Percentiles rank a stretch among this genome's conserved stretches.
These are phyloP conservation scores for Daldinia eschscholtzii DNA, from an alignment of 2,329 filamentous ascomycete species.

Conservation along the genomic window DNA sequence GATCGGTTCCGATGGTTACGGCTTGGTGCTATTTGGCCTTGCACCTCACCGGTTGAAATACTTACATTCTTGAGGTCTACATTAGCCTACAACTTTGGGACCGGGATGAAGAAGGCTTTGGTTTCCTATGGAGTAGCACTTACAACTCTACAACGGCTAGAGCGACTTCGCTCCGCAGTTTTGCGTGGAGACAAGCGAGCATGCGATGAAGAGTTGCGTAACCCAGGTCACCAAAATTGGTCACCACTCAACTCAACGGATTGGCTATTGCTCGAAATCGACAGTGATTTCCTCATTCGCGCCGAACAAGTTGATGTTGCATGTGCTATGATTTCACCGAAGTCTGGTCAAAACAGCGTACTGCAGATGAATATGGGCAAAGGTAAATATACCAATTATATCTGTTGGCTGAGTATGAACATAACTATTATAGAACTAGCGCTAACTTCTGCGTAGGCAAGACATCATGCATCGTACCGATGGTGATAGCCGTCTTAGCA, in stretches of 20 bases:
- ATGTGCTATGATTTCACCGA: conserved; percentile 67
- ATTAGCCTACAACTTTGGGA: conserved; percentile 47
- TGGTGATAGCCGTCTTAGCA: conserved; percentile 62
- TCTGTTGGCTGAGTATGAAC: neutral
- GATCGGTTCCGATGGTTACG: conserved; percentile 57
- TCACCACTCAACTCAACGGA: conserved; percentile 65
- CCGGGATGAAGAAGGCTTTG: conserved; percentile 56
- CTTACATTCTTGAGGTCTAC: conserved; percentile 62
- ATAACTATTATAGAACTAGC: neutral
- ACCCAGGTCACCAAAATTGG: conserved; percentile 71
- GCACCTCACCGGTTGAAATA: conserved; percentile 56
- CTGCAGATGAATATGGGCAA: conserved; percentile 78
- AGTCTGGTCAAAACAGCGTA: conserved; percentile 67
- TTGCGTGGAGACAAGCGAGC: conserved; percentile 46
- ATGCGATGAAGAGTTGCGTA: conserved; percentile 59
- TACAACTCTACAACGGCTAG: conserved; percentile 60
- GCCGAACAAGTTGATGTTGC: conserved; percentile 73
- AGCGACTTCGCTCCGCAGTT: conserved; percentile 56
- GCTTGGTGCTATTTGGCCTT: conserved; percentile 60
- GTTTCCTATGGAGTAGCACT: conserved; percentile 60
- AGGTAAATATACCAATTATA: conserved; percentile 40
- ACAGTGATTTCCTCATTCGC: conserved; percentile 73
- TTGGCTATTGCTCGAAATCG: conserved; percentile 76
- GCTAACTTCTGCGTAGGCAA: conserved; percentile 59
- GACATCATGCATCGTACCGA: conserved; percentile 70